These are phyloP conservation scores for Beta lomatogona DNA, from an alignment of 179 eudicot species.

Conservation along the genomic window DNA sequence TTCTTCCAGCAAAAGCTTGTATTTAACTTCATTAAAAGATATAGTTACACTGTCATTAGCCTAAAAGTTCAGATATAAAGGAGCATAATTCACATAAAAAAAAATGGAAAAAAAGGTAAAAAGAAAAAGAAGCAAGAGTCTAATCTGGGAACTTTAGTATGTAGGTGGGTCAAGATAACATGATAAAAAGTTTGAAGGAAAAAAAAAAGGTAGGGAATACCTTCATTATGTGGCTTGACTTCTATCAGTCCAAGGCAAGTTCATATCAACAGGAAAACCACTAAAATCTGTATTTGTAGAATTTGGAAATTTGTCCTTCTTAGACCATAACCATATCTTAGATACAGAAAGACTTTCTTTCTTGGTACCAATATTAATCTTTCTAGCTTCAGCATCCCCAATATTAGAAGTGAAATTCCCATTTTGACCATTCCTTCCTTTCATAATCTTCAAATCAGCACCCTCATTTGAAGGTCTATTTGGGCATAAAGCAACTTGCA, in stretches of 20 bases:
- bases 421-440: constrained; percentile 9
- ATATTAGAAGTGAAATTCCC: constrained; percentile 8
- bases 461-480: constrained; percentile 15
- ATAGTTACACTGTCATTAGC: constrained; percentile 29
- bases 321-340: constrained; percentile 74
- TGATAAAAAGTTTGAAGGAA: constrained; percentile 18
- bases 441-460: constrained; percentile 17
- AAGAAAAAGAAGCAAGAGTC: constrained; percentile 4
- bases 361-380: constrained; percentile 44
- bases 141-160: constrained; percentile 24
- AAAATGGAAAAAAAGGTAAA: background rate
- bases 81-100: constrained; percentile 31
- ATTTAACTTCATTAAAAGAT: constrained; percentile 31
- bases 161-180: constrained; percentile 14
- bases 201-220: constrained; percentile 22
- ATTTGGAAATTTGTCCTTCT: constrained; percentile 43
- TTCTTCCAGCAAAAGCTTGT: constrained; percentile 21
- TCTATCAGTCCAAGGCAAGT: constrained; percentile 51
- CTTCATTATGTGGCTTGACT: constrained; percentile 29
- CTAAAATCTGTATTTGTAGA: constrained; percentile 35
- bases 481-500: constrained; percentile 43
- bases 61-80: constrained; percentile 19
- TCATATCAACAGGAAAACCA: constrained; percentile 43
- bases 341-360: constrained; percentile 66
- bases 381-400: constrained; percentile 49